These are phyloP conservation scores for Adansonia gregorii DNA, from an alignment of 441 rosid species.

Conservation along the genomic window DNA sequence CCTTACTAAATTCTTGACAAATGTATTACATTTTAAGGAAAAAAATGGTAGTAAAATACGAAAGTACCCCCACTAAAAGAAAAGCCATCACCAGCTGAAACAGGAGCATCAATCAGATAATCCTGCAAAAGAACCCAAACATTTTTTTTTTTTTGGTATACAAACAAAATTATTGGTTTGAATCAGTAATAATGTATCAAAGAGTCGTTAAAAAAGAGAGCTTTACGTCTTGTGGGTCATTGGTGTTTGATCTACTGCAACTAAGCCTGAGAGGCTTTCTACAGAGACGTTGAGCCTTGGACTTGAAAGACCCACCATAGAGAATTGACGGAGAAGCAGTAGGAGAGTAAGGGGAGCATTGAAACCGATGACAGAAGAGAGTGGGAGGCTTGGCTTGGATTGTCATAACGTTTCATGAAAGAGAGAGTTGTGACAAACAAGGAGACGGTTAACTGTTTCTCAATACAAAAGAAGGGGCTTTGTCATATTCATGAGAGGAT, in stretches of 20 bases:
- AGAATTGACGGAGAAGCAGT: slow-evolving; percentile 30
- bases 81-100: slow-evolving; percentile 88
- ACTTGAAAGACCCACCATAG: slow-evolving; percentile 19
- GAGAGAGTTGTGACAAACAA: slow-evolving; percentile 17
- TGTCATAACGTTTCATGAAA: slow-evolving; percentile 31
- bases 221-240: slow-evolving; percentile 44
- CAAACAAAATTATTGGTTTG: not conserved
- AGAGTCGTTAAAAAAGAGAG: not conserved
- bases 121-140: slow-evolving; percentile 47
- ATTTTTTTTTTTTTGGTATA: not conserved
- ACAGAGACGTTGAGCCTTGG: slow-evolving; percentile 18
- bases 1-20: not conserved
- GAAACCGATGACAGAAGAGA: slow-evolving; percentile 32
- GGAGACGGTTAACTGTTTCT: slow-evolving; percentile 33
- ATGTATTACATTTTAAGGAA: not conserved
- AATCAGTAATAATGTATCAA: not conserved
- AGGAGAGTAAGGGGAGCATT: slow-evolving; percentile 26
- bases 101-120: slow-evolving; percentile 83
- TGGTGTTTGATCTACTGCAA: slow-evolving; percentile 52
- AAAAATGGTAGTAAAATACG: not conserved
- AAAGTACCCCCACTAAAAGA: slow-evolving; percentile 83
- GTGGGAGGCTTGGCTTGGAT: slow-evolving; percentile 36
- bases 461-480: not conserved
- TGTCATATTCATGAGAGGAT: slow-evolving; percentile 22
- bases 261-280: slow-evolving; percentile 41